These are phyloP conservation scores for Plasmodium blacklocki DNA, from an alignment of 169 alveolate species.

Conservation along the genomic window DNA sequence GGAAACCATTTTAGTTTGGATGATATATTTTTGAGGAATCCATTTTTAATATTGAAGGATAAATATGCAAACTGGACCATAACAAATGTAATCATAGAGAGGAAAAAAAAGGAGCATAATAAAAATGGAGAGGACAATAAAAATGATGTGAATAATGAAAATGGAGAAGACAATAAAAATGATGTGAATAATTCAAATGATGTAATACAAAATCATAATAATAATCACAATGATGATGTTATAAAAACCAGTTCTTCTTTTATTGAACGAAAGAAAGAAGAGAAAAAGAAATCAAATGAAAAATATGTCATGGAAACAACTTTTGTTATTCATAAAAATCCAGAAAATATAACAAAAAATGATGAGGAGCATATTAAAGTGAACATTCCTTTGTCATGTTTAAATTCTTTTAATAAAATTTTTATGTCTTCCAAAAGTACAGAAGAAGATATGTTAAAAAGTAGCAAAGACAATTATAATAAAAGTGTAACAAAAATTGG, in stretches of 20 bases:
- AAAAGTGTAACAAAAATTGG: neutral
- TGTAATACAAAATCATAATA: neutral
- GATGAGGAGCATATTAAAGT: neutral
- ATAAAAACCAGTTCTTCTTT: too few species aligned
- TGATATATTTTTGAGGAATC: constrained; percentile 19
- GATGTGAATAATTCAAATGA: neutral
- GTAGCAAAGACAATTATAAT: constrained; percentile 8
- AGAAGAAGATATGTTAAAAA: constrained; percentile 4
- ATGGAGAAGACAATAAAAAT: neutral
- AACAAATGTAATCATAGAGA: constrained; percentile 27
- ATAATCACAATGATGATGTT: too few species aligned
- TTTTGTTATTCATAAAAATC: constrained; percentile 9
- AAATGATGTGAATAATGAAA: neutral
- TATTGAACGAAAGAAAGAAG: neutral
- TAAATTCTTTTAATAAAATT: constrained; percentile 44
- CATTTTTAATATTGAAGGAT: constrained; percentile 49
- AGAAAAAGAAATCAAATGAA: neutral
- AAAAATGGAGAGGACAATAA: neutral
- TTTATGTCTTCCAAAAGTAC: constrained; percentile 19
- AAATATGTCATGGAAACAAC: neutral
- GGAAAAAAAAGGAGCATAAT: neutral
- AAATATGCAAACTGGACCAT: neutral
- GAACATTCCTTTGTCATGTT: constrained; percentile 27
- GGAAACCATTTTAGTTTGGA: neutral
- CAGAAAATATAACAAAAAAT: neutral